Evolutionary conservation across 1,284 basidiomycete genomes (phyloP), one percentile per base, ranked within the genome.

Genomic region (Jaminaea rosea): DNA sequence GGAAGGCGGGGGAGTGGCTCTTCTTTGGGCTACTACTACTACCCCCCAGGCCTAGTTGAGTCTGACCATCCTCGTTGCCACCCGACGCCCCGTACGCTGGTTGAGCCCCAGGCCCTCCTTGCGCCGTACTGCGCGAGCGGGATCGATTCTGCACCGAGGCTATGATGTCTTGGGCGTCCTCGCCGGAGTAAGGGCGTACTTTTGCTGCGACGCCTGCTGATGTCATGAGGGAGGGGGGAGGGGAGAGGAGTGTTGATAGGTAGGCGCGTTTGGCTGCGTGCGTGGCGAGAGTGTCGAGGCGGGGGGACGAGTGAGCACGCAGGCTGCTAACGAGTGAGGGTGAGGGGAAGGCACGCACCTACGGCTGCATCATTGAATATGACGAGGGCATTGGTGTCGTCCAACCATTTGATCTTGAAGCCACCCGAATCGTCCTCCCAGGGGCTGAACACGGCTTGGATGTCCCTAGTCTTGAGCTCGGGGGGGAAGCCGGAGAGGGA

Each of bases 321-420:
- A 45, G 17, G 24, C 24, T 17, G n/a, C 19, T 8, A 7, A 10
- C 24, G 23, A 36, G 26, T 42, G n/a, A 39, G 29, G 29, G 29
- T 15, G 29, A 34, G 31, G 31, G 11, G n/a, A 11, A 26, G 28
- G 15, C 19, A 24, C 54, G 32, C 54, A 80, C 79, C 78, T 23
- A 76, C 69, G 27, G 69, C 68, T 9, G 80, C 73, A 58, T 81
- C 80, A 37, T 83, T 82, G 75, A 99, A 99, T 59, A 99, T 91
- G 69, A 97, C 86, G 69, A 94, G 79, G 39, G 93, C 87, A 70
- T 87, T 92, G 44, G 88, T 91, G 76, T 99, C 93, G 76, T 99
- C 90, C 64, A 85, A 83, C 93, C 93, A 99, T 76, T 98, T 98
- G 76, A 99, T 94, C 79, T 91, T 89, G 80, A 94, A 96, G 17